Base-by-base conservation (phyloP, 1,284 basidiomycete genomes). In the Cerrena zonata region DNA sequence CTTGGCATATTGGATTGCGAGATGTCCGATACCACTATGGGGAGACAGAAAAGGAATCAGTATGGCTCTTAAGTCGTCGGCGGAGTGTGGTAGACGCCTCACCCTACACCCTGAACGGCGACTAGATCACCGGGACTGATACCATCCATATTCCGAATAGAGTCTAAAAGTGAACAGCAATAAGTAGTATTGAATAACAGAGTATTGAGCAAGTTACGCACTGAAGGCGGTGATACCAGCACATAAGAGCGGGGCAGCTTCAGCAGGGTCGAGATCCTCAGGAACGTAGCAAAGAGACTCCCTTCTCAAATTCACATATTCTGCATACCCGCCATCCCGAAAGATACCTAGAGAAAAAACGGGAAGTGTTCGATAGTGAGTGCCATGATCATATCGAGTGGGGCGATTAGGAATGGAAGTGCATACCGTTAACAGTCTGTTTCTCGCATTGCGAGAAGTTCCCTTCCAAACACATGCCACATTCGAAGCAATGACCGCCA, bases 171-270 rank as follows among this genome's bases (percentile, higher is more conserved):
- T n/a, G n/a, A n/a, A n/a, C n/a, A n/a, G n/a, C n/a, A n/a, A n/a
- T n/a, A n/a, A n/a, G n/a, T n/a, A n/a, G n/a, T n/a, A n/a, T n/a
- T n/a, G n/a, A n/a, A n/a, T n/a, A n/a, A n/a, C n/a, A n/a, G n/a
- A n/a, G n/a, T n/a, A n/a, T n/a, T n/a, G n/a, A n/a, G n/a, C n/a
- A n/a, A n/a, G n/a, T n/a, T n/a, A n/a, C 57, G 1, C 40, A 61
- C 60, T 70, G 59, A 61, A 64, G 4, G 53, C 53, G 2, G 62
- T 63, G 5, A 59, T 51, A 37, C 71, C 71, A 7, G 70, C 68
- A 51, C 69, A 75, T 50, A 72, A 59, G 4, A 74, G 57, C 15
- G 72, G 72, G 4, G 69, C 72, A 21, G 65, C 62, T 51, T 72
- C 62, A n/a, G 63, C 67, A 2, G 68, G 65, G 23, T 68, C 65